Evolutionary conservation across 352 stramenopile species (phyloP), one percentile per base, ranked within the genome.

Genomic region (Peronospora destructor): DNA sequence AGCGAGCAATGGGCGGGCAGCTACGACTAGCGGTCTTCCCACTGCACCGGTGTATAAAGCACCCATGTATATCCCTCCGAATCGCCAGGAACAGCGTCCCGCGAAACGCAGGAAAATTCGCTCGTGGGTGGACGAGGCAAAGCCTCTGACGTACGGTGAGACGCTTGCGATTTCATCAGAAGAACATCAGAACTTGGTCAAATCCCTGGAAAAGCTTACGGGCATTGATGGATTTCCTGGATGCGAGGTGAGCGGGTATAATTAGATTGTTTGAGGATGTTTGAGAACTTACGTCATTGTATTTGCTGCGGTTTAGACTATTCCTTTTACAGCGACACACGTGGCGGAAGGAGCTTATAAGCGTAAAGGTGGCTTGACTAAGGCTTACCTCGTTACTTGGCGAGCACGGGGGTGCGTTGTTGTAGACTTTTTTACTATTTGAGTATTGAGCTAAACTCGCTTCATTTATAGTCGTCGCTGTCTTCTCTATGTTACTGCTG

Each of bases 61-160:
- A 7, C 74, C 80, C 9, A 66, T 85, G 41, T 85, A 90, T 53
- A 85, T 81, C 46, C 76, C 73, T 17, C 73, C 79, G 16, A 60
- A 81, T 49, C 76, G 69, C 6, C 63, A 75, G 32, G 71, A 85
- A 2, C 54, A 71, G 17, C 76, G 76, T 16, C 66, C 73, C 16
- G 52, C 78, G 0, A 94, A 94, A 59, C 77, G 80, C 25, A 80
- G 83, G 26, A 94, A 94, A 71, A 90, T 94, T 37, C 80, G 83
- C 9, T 87, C 83, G 37, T 94, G 83, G 83, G 66, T 86, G 49
- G 83, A 94, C 36, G 80, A 91, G 9, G 83, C 91, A 3, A 25
- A 72, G 8, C 73, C 78, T 17, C 55, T 94, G 5, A 45, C 64
- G 28, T 85, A 74, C 44, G 83, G 83, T 6, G 73, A 91, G 28